Base-by-base conservation (phyloP, 257 asterid species). In the Solanum medicagineum region DNA sequence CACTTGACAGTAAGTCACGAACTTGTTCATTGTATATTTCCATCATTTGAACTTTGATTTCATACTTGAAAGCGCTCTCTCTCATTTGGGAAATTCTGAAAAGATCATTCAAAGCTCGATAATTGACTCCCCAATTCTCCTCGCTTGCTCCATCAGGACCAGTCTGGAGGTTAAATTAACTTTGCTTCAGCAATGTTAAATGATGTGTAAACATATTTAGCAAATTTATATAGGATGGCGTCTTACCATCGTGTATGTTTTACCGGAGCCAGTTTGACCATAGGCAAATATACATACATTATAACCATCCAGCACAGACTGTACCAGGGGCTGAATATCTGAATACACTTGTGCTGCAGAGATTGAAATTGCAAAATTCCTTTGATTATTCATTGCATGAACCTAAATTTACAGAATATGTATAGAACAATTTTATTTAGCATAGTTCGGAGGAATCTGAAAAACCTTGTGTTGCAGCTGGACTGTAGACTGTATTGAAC, bases 221-320 rank as follows among this genome's bases (percentile, higher is more conserved):
- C 71, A 75, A 74, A 8, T 7, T 42, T 77, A 66, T n/a, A 36
- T 42, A 60, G 22, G 71, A 51, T 57, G 15, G 10, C 12, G 10
- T 75, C 88, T 32, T 92, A 97, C 99, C 99, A 97, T 97, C 1
- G 99, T 97, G 79, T 95, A 93, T 62, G 99, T 95, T 87, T 97
- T 97, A 29, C 99, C 99, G 0, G 99, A 97, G 86, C 99, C 99
- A 82, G 98, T 97, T 87, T 97, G 99, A 36, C 99, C 99, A 65
- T 95, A 97, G 14, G 99, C 99, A 84, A 97, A 95, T 70, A 97
- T 97, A 24, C 99, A 97, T 6, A 94, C 98, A 66, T 91, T 97
- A 84, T 89, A 97, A 89, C 99, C 99, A 91, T 97, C 99, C 87
- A 97, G 89, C 89, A 95, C 99, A 55, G 99, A 97, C 87, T 93